Percentiles rank a stretch among this genome's conserved stretches.
Conservation (phyloP, 768 basidiomycete species). For the Rhizopogon salebrosus region DNA sequence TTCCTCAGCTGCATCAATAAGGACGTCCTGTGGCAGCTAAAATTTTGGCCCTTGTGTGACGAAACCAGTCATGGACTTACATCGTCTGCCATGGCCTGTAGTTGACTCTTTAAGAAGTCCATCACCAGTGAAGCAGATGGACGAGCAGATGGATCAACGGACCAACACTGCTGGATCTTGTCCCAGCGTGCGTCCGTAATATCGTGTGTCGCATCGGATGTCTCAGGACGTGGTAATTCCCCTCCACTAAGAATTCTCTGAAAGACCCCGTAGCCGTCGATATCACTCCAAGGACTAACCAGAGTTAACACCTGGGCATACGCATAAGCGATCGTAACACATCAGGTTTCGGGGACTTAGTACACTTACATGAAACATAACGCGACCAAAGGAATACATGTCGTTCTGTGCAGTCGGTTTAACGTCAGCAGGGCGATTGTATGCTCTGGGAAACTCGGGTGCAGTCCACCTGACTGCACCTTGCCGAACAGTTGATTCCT, state of each 20-base stretch:
- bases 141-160: not conserved
- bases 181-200: not conserved
- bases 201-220: too few species aligned
- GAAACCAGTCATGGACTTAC: not conserved
- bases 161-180: not conserved
- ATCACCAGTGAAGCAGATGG: not conserved
- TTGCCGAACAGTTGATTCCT: too few species aligned
- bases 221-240: not conserved
- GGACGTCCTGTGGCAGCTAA: not conserved
- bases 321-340: too few species aligned
- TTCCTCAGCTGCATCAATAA: not conserved
- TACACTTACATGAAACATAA: conserved; percentile 8
- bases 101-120: not conserved
- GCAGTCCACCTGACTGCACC: too few species aligned
- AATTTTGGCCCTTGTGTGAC: not conserved
- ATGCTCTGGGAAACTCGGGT: too few species aligned
- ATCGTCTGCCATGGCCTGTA: not conserved
- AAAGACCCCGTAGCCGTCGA: not conserved
- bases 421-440: conserved; percentile 7
- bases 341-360: not conserved
- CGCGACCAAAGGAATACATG: conserved; percentile 31
- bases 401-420: conserved; percentile 26
- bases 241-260: not conserved
- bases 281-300: not conserved
- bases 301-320: not conserved